Evolutionary conservation across 805 yeast species (phyloP).

Genomic region (Cephaloascus fragrans): DNA sequence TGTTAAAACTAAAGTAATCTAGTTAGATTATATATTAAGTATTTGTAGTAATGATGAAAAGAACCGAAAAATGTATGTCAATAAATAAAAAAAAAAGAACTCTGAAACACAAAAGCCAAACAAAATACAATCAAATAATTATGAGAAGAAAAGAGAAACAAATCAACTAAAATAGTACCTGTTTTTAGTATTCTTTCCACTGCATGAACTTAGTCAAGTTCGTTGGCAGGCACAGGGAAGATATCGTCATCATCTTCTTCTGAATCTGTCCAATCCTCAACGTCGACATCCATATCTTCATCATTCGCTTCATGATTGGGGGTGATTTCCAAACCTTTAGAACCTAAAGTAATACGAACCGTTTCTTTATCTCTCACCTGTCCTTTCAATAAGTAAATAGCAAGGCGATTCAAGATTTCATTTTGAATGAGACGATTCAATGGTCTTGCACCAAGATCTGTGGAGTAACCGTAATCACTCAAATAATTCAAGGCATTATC

Average conservation of each 20-base stretch:
- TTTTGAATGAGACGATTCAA: slow-evolving; percentile 85
- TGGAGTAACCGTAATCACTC: slow-evolving; percentile 79
- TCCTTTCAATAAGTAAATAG: slow-evolving; percentile 79
- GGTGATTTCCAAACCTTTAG: slow-evolving; percentile 64
- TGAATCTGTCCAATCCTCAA: slow-evolving; percentile 53
- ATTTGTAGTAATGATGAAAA: no score
- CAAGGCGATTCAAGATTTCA: slow-evolving; percentile 80
- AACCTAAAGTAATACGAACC: slow-evolving; percentile 51
- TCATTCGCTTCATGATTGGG: slow-evolving; percentile 73
- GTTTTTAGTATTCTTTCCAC: no score
- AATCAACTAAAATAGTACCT: no score
- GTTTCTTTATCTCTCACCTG: slow-evolving; percentile 83
- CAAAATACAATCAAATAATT: no score
- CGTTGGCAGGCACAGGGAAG: slow-evolving; percentile 4
- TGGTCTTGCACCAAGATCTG: slow-evolving; percentile 95
- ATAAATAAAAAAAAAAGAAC: no score
- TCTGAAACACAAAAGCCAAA: no score
- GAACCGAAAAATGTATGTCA: no score
- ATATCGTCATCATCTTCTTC: slow-evolving; percentile 46
- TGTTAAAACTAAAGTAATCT: no score
- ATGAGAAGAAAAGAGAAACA: no score
- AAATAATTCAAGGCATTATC: slow-evolving; percentile 74
- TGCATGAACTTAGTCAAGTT: slow-evolving; percentile 10
- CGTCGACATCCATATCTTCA: slow-evolving; percentile 44
- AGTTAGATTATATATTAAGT: no score